Conservation (phyloP, 2,329 filamentous ascomycete species). For the Sarocladiaceae sp. region DNA sequence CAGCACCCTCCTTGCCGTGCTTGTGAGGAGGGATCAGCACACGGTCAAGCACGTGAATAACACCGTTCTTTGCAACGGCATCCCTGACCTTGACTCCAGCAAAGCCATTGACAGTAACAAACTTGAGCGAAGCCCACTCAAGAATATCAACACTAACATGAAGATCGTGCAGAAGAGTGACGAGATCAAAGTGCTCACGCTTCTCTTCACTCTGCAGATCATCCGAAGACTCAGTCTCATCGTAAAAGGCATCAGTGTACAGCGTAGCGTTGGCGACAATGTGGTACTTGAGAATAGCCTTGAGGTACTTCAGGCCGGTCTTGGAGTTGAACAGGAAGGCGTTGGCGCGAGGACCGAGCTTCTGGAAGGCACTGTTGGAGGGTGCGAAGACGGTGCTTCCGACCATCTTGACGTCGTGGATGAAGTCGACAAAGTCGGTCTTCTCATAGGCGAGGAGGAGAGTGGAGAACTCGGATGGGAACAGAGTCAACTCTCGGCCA, state of each 20-base stretch:
- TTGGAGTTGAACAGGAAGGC: slow-evolving; percentile 80
- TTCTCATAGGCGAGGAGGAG: slow-evolving; percentile 69
- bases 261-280: slow-evolving; percentile 69
- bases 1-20: slow-evolving; percentile 19
- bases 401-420: slow-evolving; percentile 47
- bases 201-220: slow-evolving; percentile 24
- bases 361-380: slow-evolving; percentile 73
- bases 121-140: slow-evolving; percentile 62
- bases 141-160: slow-evolving; percentile 68
- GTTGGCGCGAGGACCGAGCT: slow-evolving; percentile 68
- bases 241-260: slow-evolving; percentile 80
- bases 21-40: slow-evolving; percentile 74
- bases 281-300: slow-evolving; percentile 75
- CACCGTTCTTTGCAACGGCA: slow-evolving; percentile 71
- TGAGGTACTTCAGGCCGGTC: slow-evolving; percentile 69
- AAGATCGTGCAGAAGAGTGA: slow-evolving; percentile 65
- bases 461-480: slow-evolving; percentile 75
- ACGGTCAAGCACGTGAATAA: slow-evolving; percentile 70
- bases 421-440: slow-evolving; percentile 63
- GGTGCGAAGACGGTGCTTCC: slow-evolving; percentile 81
- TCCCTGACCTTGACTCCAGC: slow-evolving; percentile 63
- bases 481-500: slow-evolving; percentile 50
- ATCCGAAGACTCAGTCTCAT: slow-evolving; percentile 19
- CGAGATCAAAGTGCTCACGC: slow-evolving; percentile 61
- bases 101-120: slow-evolving; percentile 73